These are phyloP conservation scores for Celoporthe dispersa DNA, from an alignment of 2,329 filamentous ascomycete genomes.

Conservation along the genomic window DNA sequence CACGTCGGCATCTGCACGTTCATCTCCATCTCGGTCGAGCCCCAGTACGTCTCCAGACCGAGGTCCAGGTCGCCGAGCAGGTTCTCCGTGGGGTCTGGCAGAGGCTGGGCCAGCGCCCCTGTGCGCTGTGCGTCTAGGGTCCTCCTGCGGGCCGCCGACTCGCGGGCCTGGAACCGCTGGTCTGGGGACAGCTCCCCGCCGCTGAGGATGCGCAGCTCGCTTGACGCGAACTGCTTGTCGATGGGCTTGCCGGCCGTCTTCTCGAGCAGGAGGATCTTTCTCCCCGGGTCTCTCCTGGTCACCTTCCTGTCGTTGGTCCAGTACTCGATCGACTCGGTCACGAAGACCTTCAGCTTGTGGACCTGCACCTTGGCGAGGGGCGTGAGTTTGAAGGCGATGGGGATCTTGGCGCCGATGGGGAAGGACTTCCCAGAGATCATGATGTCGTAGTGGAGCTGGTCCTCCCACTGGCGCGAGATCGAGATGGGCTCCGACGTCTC, in stretches of 20 bases:
- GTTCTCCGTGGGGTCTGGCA: constrained; percentile 66
- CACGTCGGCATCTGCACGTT: constrained; percentile 91
- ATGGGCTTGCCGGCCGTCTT: constrained; percentile 82
- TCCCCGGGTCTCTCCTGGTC: constrained; percentile 80
- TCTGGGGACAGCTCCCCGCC: constrained; percentile 73
- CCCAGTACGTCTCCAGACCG: constrained; percentile 73
- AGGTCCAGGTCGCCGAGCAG: constrained; percentile 79
- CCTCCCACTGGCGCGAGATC: constrained; percentile 92
- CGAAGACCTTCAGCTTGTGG: constrained; percentile 87
- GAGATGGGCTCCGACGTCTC: constrained; percentile 94
- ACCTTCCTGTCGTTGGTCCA: constrained; percentile 86
- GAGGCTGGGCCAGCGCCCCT: constrained; percentile 44
- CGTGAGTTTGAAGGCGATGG: constrained; percentile 92
- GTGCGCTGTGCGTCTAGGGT: constrained; percentile 56
- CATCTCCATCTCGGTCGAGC: constrained; percentile 92
- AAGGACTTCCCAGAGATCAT: constrained; percentile 96
- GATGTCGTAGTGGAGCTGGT: constrained; percentile 94
- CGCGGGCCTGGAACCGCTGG: constrained; percentile 53
- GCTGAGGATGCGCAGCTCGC: constrained; percentile 75
- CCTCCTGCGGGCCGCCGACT: constrained; percentile 52
- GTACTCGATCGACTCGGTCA: constrained; percentile 90
- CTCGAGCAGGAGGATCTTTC: constrained; percentile 86
- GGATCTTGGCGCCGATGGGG: constrained; percentile 82
- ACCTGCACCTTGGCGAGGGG: constrained; percentile 92
- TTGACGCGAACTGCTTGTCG: constrained; percentile 73